A percentile compares a stretch with the other conserved stretches of the same genome.
These are phyloP conservation scores for Penicillium odoratum DNA, from an alignment of 495 filamentous ascomycete genomes.

Conservation along the genomic window DNA sequence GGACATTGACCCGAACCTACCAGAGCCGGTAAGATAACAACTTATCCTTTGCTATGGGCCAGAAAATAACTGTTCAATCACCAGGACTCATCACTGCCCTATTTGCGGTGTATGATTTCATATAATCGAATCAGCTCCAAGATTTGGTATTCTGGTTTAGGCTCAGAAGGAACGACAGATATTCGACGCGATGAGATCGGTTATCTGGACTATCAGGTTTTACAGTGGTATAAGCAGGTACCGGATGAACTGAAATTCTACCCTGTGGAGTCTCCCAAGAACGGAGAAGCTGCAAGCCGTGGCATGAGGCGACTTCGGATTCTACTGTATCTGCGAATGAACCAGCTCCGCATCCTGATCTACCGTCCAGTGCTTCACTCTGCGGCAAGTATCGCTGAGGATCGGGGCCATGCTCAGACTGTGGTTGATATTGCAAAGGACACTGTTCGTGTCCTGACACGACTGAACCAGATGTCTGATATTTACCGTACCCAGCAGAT, in stretches of 20 bases:
- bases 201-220: slow-evolving; percentile 72
- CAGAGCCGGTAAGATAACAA: slow-evolving; percentile 65
- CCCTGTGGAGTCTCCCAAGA: slow-evolving; percentile 46
- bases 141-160: slow-evolving; percentile 67
- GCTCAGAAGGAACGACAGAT: slow-evolving; percentile 49
- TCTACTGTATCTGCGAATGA: slow-evolving; percentile 66
- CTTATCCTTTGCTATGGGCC: too few relatives aligned
- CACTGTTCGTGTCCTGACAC: slow-evolving; percentile 71
- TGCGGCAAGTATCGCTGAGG: slow-evolving; percentile 70
- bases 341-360: slow-evolving; percentile 81
- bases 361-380: slow-evolving; percentile 81
- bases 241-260: slow-evolving; percentile 62
- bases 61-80: too few relatives aligned
- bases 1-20: slow-evolving; percentile 77
- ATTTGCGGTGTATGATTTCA: slow-evolving; percentile 73
- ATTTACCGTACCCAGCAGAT: slow-evolving; percentile 80
- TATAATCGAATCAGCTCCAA: slow-evolving; percentile 76
- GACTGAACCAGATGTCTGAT: slow-evolving; percentile 75
- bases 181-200: slow-evolving; percentile 66
- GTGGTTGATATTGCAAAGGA: slow-evolving; percentile 79
- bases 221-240: slow-evolving; percentile 73
- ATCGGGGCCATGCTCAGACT: slow-evolving; percentile 64
- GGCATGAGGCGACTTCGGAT: slow-evolving; percentile 53
- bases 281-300: slow-evolving; percentile 42
- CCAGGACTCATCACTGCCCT: slow-evolving; percentile 65